These are phyloP conservation scores for Desmodesmus armatus DNA, from an alignment of 139 green algal species.

Conservation along the genomic window DNA sequence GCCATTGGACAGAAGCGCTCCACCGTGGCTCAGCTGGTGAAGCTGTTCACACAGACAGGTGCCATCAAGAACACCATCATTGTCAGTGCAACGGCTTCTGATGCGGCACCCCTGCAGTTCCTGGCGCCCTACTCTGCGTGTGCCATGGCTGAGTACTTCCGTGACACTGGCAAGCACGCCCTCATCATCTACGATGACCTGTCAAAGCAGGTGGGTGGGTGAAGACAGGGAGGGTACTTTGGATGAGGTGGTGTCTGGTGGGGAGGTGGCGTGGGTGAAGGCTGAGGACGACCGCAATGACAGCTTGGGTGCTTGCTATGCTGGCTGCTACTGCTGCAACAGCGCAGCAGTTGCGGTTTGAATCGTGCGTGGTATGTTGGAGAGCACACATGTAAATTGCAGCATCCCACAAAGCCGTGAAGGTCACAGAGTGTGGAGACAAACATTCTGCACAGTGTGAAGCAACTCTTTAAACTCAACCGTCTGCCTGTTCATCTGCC, in stretches of 20 bases:
- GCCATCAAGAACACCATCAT: slow-evolving; percentile 87
- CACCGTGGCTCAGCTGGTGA: slow-evolving; percentile 87
- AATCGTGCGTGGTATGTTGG: too few relatives aligned
- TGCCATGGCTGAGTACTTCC: slow-evolving; percentile 89
- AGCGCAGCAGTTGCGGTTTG: too few relatives aligned
- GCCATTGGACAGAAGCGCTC: slow-evolving; percentile 91
- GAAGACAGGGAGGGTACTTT: too few relatives aligned
- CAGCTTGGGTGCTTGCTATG: not conserved
- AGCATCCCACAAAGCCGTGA: not conserved
- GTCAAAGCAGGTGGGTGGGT: slow-evolving; percentile 75
- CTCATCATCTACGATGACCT: slow-evolving; percentile 95
- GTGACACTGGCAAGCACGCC: slow-evolving; percentile 80
- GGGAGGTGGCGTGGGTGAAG: too few relatives aligned
- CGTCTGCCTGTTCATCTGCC: too few relatives aligned
- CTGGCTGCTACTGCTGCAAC: too few relatives aligned
- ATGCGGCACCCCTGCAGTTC: slow-evolving; percentile 92
- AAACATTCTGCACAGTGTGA: too few relatives aligned
- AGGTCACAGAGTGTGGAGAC: too few relatives aligned
- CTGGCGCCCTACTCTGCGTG: slow-evolving; percentile 92
- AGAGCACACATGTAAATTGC: too few relatives aligned
- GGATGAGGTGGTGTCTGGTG: too few relatives aligned
- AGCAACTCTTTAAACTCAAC: too few relatives aligned
- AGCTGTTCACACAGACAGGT: slow-evolving; percentile 69
- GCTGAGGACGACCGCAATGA: too few relatives aligned
- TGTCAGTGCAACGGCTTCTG: slow-evolving; percentile 89